Conservation (phyloP, 2,329 filamentous ascomycete species). For the Claviceps sp. region DNA sequence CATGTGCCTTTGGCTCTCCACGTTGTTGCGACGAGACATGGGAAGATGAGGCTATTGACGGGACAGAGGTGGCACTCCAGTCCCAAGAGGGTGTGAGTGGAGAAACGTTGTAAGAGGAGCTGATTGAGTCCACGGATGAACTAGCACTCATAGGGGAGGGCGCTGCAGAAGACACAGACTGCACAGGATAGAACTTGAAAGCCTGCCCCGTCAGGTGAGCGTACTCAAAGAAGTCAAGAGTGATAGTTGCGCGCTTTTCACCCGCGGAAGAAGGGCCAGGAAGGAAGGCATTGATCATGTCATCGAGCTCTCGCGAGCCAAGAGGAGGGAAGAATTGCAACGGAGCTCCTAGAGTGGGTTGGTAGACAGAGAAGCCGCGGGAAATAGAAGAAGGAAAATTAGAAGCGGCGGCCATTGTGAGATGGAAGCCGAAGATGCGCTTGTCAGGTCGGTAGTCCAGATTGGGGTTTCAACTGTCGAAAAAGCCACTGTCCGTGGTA, state of each 20-base stretch:
- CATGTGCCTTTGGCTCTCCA: slow-evolving; percentile 14
- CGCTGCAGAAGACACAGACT: slow-evolving; percentile 18
- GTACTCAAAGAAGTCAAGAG: slow-evolving; percentile 46
- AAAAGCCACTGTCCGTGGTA: background rate
- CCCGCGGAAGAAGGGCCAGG: slow-evolving; percentile 37
- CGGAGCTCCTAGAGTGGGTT: slow-evolving; percentile 40
- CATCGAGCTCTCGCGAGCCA: slow-evolving; percentile 46
- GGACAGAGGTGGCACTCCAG: slow-evolving; percentile 22
- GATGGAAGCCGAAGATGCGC: background rate
- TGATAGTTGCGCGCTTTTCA: slow-evolving; percentile 44
- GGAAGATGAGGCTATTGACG: slow-evolving; percentile 17
- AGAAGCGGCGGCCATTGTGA: slow-evolving; percentile 14
- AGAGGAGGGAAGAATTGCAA: slow-evolving; percentile 56
- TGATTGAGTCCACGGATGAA: slow-evolving; percentile 30
- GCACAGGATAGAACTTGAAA: slow-evolving; percentile 47
- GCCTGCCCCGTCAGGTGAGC: slow-evolving; percentile 39
- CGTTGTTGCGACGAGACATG: slow-evolving; percentile 15
- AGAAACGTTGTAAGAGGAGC: slow-evolving; percentile 34
- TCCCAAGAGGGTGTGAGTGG: slow-evolving; percentile 35
- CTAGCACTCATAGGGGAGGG: slow-evolving; percentile 31
- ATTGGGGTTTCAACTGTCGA: background rate
- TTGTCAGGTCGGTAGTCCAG: background rate
- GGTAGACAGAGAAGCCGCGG: slow-evolving; percentile 46
- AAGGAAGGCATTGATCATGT: slow-evolving; percentile 45
- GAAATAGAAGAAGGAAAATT: slow-evolving; percentile 14